phyloP scores from a whole-genome alignment of 257 asterid species.

The Nicotiana obtusifolia region DNA sequence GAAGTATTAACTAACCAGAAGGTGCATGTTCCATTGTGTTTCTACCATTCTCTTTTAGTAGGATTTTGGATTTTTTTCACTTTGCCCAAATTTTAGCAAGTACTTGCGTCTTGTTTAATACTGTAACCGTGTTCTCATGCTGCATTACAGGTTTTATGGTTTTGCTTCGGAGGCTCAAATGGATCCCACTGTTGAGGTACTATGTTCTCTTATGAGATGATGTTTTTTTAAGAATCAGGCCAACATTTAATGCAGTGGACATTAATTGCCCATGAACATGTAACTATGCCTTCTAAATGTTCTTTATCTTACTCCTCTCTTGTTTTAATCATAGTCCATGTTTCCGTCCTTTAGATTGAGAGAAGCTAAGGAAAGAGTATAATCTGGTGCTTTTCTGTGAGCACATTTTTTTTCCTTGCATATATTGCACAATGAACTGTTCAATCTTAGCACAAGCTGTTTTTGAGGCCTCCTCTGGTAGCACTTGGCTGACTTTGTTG shows the following conservation, averaged over 20 bases:
- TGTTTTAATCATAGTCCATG: not conserved
- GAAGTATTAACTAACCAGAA: not conserved
- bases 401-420: conserved; percentile 4
- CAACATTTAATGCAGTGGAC: not conserved
- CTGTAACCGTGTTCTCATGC: conserved; percentile 3
- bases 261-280: too few species aligned
- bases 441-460: not conserved
- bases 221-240: not conserved
- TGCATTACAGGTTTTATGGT: conserved; percentile 67
- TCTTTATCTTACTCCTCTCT: not conserved
- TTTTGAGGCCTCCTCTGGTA: not conserved
- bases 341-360: not conserved
- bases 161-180: conserved; percentile 94
- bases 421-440: conserved; percentile 2
- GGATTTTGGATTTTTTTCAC: not conserved
- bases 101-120: not conserved
- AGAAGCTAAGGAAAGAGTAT: not conserved
- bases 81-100: not conserved
- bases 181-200: conserved; percentile 94
- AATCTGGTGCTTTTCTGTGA: conserved; percentile 1
- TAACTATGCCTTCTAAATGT: not conserved
- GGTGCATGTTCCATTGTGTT: not conserved
- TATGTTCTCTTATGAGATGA: conserved; percentile 10
- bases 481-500: not conserved
- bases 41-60: not conserved